These are phyloP conservation scores for Pascua guehoae DNA, from an alignment of 1,284 basidiomycete species.

Conservation along the genomic window DNA sequence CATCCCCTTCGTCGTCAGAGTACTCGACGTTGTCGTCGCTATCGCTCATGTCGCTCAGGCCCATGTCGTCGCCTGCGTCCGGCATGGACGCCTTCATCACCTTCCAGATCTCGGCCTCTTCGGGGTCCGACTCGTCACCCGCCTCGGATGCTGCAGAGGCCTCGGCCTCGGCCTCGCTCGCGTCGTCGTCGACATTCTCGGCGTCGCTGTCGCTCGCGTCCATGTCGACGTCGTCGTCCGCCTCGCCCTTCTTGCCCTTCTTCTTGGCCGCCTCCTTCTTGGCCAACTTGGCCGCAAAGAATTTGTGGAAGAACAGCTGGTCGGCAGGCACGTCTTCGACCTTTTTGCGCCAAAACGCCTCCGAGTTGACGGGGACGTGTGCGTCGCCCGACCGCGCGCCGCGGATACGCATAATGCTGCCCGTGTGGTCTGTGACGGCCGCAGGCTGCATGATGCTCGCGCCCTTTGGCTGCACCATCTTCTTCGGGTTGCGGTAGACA, in stretches of 20 bases:
- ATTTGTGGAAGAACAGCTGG: constrained; percentile 63
- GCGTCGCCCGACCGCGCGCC: constrained; percentile 55
- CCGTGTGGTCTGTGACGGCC: constrained; percentile 60
- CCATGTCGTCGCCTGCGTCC: constrained; percentile 54
- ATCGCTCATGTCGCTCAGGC: constrained; percentile 60
- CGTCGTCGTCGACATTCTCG: constrained; percentile 24
- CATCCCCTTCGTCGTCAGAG: constrained; percentile 53
- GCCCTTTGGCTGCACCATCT: constrained; percentile 64
- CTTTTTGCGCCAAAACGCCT: constrained; percentile 70
- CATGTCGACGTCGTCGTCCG: constrained; percentile 16
- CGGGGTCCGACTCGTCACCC: constrained; percentile 51
- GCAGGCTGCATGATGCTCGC: constrained; percentile 94
- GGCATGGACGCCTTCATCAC: constrained; percentile 81
- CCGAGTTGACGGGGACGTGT: constrained; percentile 55
- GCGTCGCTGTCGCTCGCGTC: constrained; percentile 21
- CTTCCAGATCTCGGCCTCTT: constrained; percentile 79
- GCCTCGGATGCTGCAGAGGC: constrained; percentile 25
- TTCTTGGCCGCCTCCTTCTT: constrained; percentile 55
- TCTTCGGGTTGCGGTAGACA: constrained; percentile 96
- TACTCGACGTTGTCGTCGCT: constrained; percentile 57
- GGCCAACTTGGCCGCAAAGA: constrained; percentile 55
- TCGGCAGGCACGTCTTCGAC: constrained; percentile 79
- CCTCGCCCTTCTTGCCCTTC: constrained; percentile 42
- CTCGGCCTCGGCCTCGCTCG: constrained; percentile 32
- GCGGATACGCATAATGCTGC: constrained; percentile 64